Conservation (phyloP, 169 alveolate genomes). For the Eimeria falciformis region DNA sequence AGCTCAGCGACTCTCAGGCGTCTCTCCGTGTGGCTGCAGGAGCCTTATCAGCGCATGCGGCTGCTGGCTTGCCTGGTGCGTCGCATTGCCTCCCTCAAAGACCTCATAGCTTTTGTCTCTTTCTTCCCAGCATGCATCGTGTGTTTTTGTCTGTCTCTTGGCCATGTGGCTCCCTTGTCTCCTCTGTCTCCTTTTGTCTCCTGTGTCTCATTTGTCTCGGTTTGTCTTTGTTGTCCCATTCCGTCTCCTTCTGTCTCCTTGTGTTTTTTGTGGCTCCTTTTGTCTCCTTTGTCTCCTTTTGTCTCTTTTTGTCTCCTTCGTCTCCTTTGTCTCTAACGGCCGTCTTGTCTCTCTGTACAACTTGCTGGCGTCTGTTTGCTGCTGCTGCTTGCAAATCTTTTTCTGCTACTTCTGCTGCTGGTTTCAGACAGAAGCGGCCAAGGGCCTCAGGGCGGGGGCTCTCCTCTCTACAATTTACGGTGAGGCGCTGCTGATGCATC, state of each 20-base stretch:
- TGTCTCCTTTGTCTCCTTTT: not conserved
- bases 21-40: constrained; percentile 76
- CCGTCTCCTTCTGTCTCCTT: not conserved
- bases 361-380: no score
- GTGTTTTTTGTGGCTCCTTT: not conserved
- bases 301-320: not conserved
- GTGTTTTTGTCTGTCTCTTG: no score
- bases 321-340: not conserved
- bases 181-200: not conserved
- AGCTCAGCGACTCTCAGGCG: constrained; percentile 65
- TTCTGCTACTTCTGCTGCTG: not conserved
- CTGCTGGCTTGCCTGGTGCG: constrained; percentile 64
- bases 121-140: not conserved
- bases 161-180: not conserved
- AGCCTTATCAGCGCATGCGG: constrained; percentile 75
- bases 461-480: constrained; percentile 73
- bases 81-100: not conserved
- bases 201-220: not conserved
- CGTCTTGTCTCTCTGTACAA: not conserved
- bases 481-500: constrained; percentile 29
- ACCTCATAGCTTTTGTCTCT: not conserved
- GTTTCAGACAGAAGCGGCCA: constrained; percentile 61
- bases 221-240: not conserved
- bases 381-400: no score
- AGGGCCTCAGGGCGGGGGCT: constrained; percentile 67